Conservation (phyloP, 2,329 filamentous ascomycete species). For the Sphaerulina musiva region DNA sequence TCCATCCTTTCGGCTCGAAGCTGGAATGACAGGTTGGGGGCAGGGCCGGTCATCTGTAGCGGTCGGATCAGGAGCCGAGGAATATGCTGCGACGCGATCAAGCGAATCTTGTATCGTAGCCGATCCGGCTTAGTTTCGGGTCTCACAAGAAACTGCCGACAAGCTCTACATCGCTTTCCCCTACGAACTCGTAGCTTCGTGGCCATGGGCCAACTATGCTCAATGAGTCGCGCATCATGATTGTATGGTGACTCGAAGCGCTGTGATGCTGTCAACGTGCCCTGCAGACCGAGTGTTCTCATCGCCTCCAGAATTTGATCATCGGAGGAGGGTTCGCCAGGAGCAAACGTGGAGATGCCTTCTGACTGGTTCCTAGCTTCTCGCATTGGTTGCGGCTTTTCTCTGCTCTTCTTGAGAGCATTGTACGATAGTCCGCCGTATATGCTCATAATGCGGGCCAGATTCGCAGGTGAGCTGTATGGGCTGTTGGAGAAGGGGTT, state of each 20-base stretch:
- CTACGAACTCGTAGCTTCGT: conserved; percentile 83
- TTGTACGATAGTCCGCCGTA: conserved; percentile 63
- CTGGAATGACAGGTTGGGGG: conserved; percentile 21
- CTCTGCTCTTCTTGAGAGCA: conserved; percentile 58
- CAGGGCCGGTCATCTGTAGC: conserved; percentile 32
- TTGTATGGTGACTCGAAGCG: conserved; percentile 45
- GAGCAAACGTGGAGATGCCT: conserved; percentile 55
- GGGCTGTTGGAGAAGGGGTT: conserved; percentile 47
- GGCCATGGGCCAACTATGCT: conserved; percentile 73
- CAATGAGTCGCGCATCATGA: conserved; percentile 55
- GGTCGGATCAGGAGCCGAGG: conserved; percentile 71
- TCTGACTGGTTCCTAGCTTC: conserved; percentile 67
- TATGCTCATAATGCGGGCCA: conserved; percentile 84
- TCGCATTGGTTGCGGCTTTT: conserved; percentile 67
- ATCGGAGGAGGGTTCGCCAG: conserved; percentile 15
- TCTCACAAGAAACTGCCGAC: conserved; percentile 90
- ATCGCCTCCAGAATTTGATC: conserved; percentile 55
- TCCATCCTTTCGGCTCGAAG: conserved; percentile 19
- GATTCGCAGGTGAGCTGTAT: conserved; percentile 68
- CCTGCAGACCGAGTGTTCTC: conserved; percentile 58
- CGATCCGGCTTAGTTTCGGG: conserved; percentile 80
- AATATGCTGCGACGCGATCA: conserved; percentile 79
- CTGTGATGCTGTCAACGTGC: conserved; percentile 53
- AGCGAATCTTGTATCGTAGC: conserved; percentile 84
- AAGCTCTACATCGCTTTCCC: conserved; percentile 85